These are phyloP conservation scores for Gymnopus androsaceus DNA, from an alignment of 1,284 basidiomycete genomes.

Conservation along the genomic window DNA sequence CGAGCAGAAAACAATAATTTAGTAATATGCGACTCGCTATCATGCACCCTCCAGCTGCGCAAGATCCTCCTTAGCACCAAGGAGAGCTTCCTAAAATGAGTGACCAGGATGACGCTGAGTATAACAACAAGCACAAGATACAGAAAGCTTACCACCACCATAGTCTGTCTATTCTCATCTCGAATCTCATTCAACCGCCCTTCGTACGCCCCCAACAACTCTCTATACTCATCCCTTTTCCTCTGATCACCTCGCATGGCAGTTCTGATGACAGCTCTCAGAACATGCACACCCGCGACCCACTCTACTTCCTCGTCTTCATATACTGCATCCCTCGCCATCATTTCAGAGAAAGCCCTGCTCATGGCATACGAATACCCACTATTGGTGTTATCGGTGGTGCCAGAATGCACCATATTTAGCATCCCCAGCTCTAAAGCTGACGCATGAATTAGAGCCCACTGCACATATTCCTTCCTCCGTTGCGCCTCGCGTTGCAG, in stretches of 20 bases:
- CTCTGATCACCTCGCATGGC: slow-evolving; percentile 42
- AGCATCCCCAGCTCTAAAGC: slow-evolving; percentile 56
- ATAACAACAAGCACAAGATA: background rate
- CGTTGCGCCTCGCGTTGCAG: slow-evolving; percentile 57
- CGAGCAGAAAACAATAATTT: background rate
- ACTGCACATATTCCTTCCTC: slow-evolving; percentile 58
- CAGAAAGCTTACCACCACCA: slow-evolving; percentile 48
- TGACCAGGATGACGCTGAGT: background rate
- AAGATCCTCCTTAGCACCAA: slow-evolving; percentile 49
- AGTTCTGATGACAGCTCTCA: slow-evolving; percentile 55
- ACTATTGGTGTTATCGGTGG: slow-evolving; percentile 35
- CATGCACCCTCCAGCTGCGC: slow-evolving; percentile 28
- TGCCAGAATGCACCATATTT: slow-evolving; percentile 31
- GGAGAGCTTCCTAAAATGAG: slow-evolving; percentile 47
- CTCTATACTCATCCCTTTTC: slow-evolving; percentile 51
- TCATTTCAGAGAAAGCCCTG: slow-evolving; percentile 53
- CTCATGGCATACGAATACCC: slow-evolving; percentile 43
- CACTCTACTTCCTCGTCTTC: slow-evolving; percentile 64
- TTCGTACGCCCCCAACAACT: slow-evolving; percentile 53
- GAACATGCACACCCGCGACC: slow-evolving; percentile 58
- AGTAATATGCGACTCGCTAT: background rate
- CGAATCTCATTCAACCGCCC: slow-evolving; percentile 65
- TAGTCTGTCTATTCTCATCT: slow-evolving; percentile 57
- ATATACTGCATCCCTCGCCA: slow-evolving; percentile 60
- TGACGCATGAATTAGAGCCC: slow-evolving; percentile 62